These are phyloP conservation scores for Dothidotthia symphoricarpi DNA, from an alignment of 2,329 filamentous ascomycete genomes.

Conservation along the genomic window DNA sequence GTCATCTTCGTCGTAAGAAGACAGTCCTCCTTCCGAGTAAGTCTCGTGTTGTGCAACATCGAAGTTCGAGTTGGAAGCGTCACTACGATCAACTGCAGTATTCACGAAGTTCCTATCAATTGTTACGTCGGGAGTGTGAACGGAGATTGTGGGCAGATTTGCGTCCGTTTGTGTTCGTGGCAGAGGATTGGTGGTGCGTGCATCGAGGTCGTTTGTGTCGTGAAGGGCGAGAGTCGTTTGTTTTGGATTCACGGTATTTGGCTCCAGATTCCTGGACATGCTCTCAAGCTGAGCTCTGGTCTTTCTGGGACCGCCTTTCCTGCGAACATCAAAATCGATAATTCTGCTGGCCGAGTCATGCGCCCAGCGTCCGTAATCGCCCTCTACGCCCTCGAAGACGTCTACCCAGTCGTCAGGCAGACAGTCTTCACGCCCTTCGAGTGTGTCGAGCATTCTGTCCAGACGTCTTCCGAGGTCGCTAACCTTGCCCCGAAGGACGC, in stretches of 20 bases:
- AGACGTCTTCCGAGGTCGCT: slow-evolving; percentile 67
- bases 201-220: no score
- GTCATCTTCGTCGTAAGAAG: slow-evolving; percentile 23
- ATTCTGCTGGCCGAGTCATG: slow-evolving; percentile 72
- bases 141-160: no score
- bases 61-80: not conserved
- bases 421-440: slow-evolving; percentile 81
- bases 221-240: no score
- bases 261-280: slow-evolving; percentile 2
- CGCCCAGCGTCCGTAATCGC: slow-evolving; percentile 76
- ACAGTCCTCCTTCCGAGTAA: slow-evolving; percentile 4
- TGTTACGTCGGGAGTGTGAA: no score
- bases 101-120: not conserved
- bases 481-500: slow-evolving; percentile 67
- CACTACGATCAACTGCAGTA: not conserved
- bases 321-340: slow-evolving; percentile 59
- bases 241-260: slow-evolving; percentile 6
- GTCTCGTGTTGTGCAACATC: not conserved
- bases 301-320: slow-evolving; percentile 20
- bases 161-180: no score
- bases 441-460: slow-evolving; percentile 80
- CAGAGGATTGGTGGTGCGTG: no score
- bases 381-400: slow-evolving; percentile 75
- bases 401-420: slow-evolving; percentile 87
- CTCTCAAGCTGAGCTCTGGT: slow-evolving; percentile 1